Base-by-base conservation (phyloP, 2,329 filamentous ascomycete genomes). In the Knufia petricola region DNA sequence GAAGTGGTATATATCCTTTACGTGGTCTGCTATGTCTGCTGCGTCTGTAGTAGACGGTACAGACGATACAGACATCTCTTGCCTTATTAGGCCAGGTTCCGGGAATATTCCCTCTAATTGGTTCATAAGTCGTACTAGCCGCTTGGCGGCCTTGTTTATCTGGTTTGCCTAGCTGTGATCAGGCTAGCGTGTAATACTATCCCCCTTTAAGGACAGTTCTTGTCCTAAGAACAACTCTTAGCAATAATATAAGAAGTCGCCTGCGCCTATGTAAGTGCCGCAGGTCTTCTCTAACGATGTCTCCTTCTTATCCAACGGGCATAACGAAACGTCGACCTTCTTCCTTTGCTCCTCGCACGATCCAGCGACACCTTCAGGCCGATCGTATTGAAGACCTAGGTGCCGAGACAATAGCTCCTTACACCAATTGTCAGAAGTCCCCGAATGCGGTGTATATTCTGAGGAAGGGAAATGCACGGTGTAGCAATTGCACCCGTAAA, bases 151-250 rank as follows among this genome's bases (percentile, higher is more conserved):
- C 34, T 6, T 15, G 15, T n/a, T 7, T 37, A 37, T 15, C 4
- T 37, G n/a, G 4, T 7, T 15, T 37, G 15, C 13, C n/a, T 41
- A 41, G 20, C 13, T n/a, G 20, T 41, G 15, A n/a, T 20, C 21
- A 41, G 20, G 38, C 13, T 26, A 26, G 13, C n/a, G 13, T n/a
- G 15, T 41, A 41, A 41, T 41, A 41, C 21, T 41, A 41, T 26
- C 38, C 38, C 38, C 38, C 38, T 41, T 41, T 20, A 15, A 41
- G 21, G 38, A 26, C 21, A 41, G 21, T 21, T 20, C 38, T 41
- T 41, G 9, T 26, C 21, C n/a, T 41, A 21, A 41, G 38, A 20
- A 24, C 21, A 7, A 21, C 4, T n/a, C 21, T 37, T 37, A 37
- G 34, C 15, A 37, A 20, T 37, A n/a, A 37, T 37, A 37, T 37